Conservation (phyloP, 2,329 filamentous ascomycete species). For the Ophidiomyces ophidiicola region DNA sequence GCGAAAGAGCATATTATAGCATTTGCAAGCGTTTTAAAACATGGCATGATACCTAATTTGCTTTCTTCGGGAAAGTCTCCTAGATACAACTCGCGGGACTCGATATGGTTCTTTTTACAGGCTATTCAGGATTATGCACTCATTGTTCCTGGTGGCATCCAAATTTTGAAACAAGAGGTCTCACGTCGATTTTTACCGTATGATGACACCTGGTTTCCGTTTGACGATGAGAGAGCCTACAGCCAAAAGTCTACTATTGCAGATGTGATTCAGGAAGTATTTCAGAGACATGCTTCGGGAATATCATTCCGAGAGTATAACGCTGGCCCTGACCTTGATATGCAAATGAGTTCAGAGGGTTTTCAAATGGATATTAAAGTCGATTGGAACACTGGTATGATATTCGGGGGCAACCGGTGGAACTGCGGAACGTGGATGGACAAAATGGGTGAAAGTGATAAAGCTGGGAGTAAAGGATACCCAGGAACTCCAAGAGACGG, state of each 20-base stretch:
- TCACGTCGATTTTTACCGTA: conserved; percentile 83
- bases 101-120: conserved; percentile 95
- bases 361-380: conserved; percentile 87
- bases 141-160: conserved; percentile 63
- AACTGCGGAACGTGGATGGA: conserved; percentile 99
- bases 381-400: conserved; percentile 80
- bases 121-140: conserved; percentile 86
- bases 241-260: conserved; percentile 70
- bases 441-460: conserved; percentile 98
- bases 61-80: conserved; percentile 74
- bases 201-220: conserved; percentile 86
- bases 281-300: conserved; percentile 81
- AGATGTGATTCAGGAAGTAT: conserved; percentile 82
- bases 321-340: conserved; percentile 74
- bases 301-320: conserved; percentile 92
- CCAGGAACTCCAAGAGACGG: conserved; percentile 96
- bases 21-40: conserved; percentile 92
- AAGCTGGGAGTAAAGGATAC: conserved; percentile 79
- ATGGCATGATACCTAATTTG: conserved; percentile 95
- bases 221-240: conserved; percentile 72
- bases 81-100: conserved; percentile 90
- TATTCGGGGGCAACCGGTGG: conserved; percentile 84
- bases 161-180: conserved; percentile 63
- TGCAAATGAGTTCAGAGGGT: conserved; percentile 82
- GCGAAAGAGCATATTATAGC: conserved; percentile 89